phyloP scores from a whole-genome alignment of 148 eudicot species.

The Hydrangea macrophylla region DNA sequence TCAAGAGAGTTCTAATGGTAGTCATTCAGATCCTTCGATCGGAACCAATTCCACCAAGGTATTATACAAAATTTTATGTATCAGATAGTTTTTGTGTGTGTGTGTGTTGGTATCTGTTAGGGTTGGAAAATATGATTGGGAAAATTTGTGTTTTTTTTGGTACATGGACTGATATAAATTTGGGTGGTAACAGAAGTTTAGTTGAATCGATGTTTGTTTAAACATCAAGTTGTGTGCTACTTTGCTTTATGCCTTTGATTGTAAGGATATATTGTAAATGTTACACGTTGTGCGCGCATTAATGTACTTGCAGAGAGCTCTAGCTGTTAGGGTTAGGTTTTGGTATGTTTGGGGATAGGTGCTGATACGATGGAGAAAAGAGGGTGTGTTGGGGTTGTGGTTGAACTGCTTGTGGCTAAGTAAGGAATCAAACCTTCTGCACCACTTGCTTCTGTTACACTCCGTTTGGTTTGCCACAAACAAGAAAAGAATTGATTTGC shows the following conservation, averaged over 20 bases:
- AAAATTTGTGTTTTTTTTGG: neutral
- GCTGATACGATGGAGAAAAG: neutral
- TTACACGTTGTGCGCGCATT: neutral
- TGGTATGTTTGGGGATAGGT: neutral
- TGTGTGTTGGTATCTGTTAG: neutral
- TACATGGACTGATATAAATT: constrained; percentile 1
- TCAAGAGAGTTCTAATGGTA: constrained; percentile 52
- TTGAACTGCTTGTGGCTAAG: neutral
- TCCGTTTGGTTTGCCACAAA: too few species aligned
- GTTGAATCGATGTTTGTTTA: neutral
- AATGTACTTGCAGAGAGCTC: neutral
- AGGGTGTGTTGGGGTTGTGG: neutral
- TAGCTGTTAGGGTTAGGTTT: neutral
- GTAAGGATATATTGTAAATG: neutral
- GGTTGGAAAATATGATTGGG: neutral
- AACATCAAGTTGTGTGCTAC: neutral
- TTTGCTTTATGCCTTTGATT: neutral
- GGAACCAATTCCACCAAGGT: constrained; percentile 62
- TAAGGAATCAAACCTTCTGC: neutral
- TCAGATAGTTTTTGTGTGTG: neutral
- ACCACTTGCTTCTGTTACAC: neutral
- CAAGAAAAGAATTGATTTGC: too few species aligned
- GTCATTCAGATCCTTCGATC: constrained; percentile 54
- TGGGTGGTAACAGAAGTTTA: neutral
- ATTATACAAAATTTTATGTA: neutral